Conservation (phyloP, 495 filamentous ascomycete species). For the Copromyces sp. region DNA sequence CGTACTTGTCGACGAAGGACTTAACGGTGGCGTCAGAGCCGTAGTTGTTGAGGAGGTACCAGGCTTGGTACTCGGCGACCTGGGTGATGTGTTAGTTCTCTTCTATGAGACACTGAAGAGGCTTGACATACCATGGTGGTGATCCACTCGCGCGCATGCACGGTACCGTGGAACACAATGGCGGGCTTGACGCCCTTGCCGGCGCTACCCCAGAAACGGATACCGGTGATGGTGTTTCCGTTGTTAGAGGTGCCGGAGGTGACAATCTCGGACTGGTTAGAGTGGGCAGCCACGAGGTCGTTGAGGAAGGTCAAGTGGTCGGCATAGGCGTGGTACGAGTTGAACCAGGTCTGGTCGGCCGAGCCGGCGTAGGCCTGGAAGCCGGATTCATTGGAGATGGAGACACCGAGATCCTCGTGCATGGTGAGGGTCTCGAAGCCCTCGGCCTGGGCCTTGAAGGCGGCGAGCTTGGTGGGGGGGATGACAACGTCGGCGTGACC, state of each 20-base stretch:
- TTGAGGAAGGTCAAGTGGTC: conserved; percentile 46
- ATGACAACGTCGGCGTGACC: conserved; percentile 21
- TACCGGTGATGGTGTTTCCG: conserved; percentile 44
- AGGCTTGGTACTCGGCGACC: conserved; percentile 46
- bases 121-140: conserved; percentile 31
- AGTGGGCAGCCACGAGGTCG: conserved; percentile 38
- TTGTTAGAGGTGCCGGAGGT: conserved; percentile 39
- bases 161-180: conserved; percentile 50
- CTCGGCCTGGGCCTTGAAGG: conserved; percentile 12
- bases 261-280: conserved; percentile 44
- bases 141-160: conserved; percentile 59
- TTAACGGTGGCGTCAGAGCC: conserved; percentile 28
- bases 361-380: conserved; percentile 16
- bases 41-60: conserved; percentile 41
- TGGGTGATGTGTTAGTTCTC: background rate
- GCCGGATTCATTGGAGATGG: conserved; percentile 16
- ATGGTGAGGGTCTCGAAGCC: conserved; percentile 16
- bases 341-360: conserved; percentile 37
- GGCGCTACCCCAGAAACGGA: conserved; percentile 47
- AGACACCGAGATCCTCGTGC: conserved; percentile 22
- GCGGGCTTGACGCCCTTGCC: conserved; percentile 48
- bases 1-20: conserved; percentile 45
- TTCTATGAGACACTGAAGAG: too few species aligned
- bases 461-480: conserved; percentile 13
- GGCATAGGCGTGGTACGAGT: conserved; percentile 45